Evolutionary conservation across 2,329 filamentous ascomycete genomes (phyloP).

Genomic region (Verticillium dahliae): DNA sequence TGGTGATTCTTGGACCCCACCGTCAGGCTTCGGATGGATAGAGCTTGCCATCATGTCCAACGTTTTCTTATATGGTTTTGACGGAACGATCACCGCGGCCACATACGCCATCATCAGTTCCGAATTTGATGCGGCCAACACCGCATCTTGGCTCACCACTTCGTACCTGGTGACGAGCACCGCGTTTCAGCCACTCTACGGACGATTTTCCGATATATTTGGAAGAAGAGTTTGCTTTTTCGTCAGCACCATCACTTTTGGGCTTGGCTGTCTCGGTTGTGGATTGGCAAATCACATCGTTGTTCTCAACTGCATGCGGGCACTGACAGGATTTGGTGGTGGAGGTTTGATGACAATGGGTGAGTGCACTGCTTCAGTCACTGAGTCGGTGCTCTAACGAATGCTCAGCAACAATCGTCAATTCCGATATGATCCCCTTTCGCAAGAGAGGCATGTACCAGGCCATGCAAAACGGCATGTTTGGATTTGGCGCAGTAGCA

Average conservation of each 20-base stretch:
- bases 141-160: constrained; percentile 69
- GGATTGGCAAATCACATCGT: constrained; percentile 52
- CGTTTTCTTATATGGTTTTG: constrained; percentile 61
- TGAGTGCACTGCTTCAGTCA: neutral
- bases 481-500: constrained; percentile 55
- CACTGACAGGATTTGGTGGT: constrained; percentile 62
- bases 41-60: constrained; percentile 58
- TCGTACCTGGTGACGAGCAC: constrained; percentile 66
- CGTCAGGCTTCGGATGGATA: constrained; percentile 49
- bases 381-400: neutral
- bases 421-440: constrained; percentile 58
- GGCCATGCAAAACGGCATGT: constrained; percentile 53
- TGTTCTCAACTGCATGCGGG: constrained; percentile 57
- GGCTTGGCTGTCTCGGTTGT: constrained; percentile 58
- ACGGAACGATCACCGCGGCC: constrained; percentile 67
- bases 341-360: constrained; percentile 66
- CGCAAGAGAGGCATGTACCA: constrained; percentile 51
- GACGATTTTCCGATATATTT: constrained; percentile 63
- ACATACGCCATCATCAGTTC: constrained; percentile 70
- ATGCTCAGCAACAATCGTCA: constrained; percentile 40
- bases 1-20: constrained; percentile 34
- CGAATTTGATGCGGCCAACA: constrained; percentile 66
- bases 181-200: constrained; percentile 66
- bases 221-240: constrained; percentile 59
- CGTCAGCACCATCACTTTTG: constrained; percentile 55